A percentile compares a stretch with the other conserved stretches of the same genome.
These are phyloP conservation scores for Fusarium sacchari DNA, from an alignment of 2,329 filamentous ascomycete genomes.

Conservation along the genomic window DNA sequence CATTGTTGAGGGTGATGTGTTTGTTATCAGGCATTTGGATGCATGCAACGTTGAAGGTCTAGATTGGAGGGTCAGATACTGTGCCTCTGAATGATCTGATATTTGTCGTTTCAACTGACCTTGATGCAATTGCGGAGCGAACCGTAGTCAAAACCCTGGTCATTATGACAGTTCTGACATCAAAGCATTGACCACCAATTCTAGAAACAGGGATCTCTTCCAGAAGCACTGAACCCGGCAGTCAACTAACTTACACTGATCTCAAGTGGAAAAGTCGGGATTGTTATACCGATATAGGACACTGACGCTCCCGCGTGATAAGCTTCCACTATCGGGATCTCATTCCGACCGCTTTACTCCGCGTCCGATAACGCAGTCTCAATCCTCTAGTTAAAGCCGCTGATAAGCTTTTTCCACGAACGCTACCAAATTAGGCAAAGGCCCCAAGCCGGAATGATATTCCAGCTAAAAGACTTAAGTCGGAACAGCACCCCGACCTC, in stretches of 20 bases:
- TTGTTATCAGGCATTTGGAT: background rate
- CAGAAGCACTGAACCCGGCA: background rate
- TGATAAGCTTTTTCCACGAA: constrained; percentile 16
- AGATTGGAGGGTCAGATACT: background rate
- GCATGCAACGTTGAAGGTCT: background rate
- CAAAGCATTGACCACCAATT: background rate
- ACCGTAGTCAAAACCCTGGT: background rate
- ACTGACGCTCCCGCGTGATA: background rate
- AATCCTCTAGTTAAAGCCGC: constrained; percentile 8
- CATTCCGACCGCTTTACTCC: constrained; percentile 1
- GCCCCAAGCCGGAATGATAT: background rate
- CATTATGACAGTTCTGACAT: background rate
- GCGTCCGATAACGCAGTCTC: constrained; percentile 20
- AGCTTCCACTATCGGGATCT: background rate
- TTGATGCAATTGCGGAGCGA: background rate
- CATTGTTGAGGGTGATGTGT: background rate
- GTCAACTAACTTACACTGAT: background rate
- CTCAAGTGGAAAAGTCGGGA: background rate
- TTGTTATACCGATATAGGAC: constrained; percentile 17
- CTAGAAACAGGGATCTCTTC: background rate
- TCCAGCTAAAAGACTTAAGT: constrained; percentile 24
- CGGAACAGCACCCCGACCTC: constrained; percentile 39
- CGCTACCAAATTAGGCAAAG: constrained; percentile 22
- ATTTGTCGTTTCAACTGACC: background rate
- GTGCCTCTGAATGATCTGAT: background rate